A percentile compares a stretch with the other conserved stretches of the same genome.
Conservation (phyloP, 2,329 filamentous ascomycete species). For the Daldinia eschscholtzii region DNA sequence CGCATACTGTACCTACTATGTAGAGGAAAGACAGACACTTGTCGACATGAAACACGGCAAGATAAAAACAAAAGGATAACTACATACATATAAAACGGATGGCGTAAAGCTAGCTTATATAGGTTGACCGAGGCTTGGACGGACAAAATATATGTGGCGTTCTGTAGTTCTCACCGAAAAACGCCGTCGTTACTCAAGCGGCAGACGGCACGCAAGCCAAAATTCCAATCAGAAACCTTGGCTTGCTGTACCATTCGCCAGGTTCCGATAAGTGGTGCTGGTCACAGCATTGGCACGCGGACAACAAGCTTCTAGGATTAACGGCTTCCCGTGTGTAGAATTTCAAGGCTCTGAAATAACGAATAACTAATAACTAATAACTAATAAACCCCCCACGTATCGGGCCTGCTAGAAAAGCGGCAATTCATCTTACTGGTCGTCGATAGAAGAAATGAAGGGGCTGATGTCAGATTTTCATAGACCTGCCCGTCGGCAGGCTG, state of each 20-base stretch:
- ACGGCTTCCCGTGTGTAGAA: background rate
- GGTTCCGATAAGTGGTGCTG: conserved; percentile 21
- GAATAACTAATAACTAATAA: background rate
- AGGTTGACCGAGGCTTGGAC: background rate
- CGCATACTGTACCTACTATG: background rate
- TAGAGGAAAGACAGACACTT: background rate
- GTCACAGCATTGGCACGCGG: conserved; percentile 15
- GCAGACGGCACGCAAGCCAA: conserved; percentile 11
- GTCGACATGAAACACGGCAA: background rate
- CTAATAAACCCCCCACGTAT: conserved; percentile 3
- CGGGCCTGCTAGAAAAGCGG: conserved; percentile 4
- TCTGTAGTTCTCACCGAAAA: background rate
- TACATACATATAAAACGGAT: background rate
- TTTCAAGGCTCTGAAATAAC: background rate
- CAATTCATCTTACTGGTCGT: conserved; percentile 9
- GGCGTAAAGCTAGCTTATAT: conserved; percentile 6
- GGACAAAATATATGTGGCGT: conserved; percentile 1
- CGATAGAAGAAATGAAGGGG: background rate
- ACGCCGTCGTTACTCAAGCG: conserved; percentile 8
- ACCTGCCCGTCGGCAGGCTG: conserved; percentile 14
- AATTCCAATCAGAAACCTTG: conserved; percentile 6
- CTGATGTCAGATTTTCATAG: conserved; percentile 28
- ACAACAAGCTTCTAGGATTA: conserved; percentile 4
- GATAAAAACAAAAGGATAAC: background rate
- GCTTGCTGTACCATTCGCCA: conserved; percentile 19